Base-by-base conservation (phyloP, 441 rosid species). In the Daphne laureola region DNA sequence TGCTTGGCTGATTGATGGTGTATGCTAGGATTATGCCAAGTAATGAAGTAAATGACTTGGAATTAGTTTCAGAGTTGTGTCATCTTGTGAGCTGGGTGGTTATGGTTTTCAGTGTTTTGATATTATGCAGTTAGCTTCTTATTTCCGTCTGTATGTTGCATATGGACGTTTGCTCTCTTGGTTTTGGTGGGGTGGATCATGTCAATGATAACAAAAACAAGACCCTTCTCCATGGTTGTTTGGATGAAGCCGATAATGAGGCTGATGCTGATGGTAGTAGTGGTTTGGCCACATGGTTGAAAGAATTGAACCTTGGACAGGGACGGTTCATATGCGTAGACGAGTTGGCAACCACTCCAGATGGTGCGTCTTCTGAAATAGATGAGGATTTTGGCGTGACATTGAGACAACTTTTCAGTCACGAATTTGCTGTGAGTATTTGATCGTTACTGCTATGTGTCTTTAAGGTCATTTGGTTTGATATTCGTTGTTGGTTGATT, bases 381-480 rank as follows among this genome's bases (percentile, higher is more conserved):
- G 73, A 66, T 8, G 75, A 68, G 43, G 78, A 63, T 40, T 68
- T 64, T 54, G 80, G 68, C 51, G 40, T 49, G 11, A 69, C 73
- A n/a, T 46, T 74, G 67, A 65, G 43, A 44, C 54, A 36, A 43
- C 61, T 79, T 52, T 73, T 71, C 63, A 63, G 70, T 9, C 79
- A 73, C 36, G 74, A 67, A 6, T 54, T 58, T 51, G 71, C 59
- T 42, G 92, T 80, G 67, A 78, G 84, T 65, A 53, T 48, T n/a
- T 7, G 46, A 31, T 9, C 14, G 4, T 35, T 46, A 44, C 2
- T 46, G 26, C 2, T 26, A 36, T 41, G 8, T 2, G n/a, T 18
- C 17, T 16, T 8, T 11, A 8, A 9, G 38, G 8, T 31, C 38
- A 31, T 31, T 31, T 8, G 12, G n/a, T 53, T 23, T 9, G 0